Percentiles rank a stretch among this genome's conserved stretches.
Conservation (phyloP, 345 rosid species). For the Moricandia moricandioides region DNA sequence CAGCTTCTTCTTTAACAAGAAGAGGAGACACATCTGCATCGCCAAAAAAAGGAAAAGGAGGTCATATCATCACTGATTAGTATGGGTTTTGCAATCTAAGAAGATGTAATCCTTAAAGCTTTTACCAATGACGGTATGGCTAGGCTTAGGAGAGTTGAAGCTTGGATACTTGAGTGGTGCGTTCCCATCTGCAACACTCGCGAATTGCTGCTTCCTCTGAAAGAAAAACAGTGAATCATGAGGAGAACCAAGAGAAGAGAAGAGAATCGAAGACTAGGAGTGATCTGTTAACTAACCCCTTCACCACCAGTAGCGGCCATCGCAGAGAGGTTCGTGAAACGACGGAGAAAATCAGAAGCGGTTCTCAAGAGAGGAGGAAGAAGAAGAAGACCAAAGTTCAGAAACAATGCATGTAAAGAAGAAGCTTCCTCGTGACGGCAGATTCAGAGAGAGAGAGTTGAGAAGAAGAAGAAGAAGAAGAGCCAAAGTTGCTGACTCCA, state of each 20-base stretch:
- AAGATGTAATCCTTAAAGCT: background rate
- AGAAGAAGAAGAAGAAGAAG: background rate
- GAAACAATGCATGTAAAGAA: slow-evolving; percentile 28
- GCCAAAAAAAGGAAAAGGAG: background rate
- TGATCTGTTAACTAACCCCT: slow-evolving; percentile 16
- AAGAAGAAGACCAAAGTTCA: too few relatives aligned
- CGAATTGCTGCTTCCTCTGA: slow-evolving; percentile 31
- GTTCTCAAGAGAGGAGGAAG: background rate
- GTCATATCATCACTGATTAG: background rate
- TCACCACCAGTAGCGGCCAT: slow-evolving; percentile 12
- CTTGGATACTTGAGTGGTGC: slow-evolving; percentile 17
- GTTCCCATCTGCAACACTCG: slow-evolving; percentile 17
- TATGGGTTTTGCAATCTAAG: background rate
- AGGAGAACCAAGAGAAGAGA: background rate
- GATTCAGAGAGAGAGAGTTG: background rate
- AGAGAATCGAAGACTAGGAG: background rate
- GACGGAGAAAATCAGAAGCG: background rate
- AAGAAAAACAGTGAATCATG: background rate
- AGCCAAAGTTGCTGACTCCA: too few relatives aligned
- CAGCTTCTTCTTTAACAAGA: slow-evolving; percentile 39
- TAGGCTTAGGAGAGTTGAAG: slow-evolving; percentile 16
- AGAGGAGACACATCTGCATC: slow-evolving; percentile 61
- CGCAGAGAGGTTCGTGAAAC: background rate
- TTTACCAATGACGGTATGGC: slow-evolving; percentile 22
- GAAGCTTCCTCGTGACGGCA: background rate